Evolutionary conservation across 2,329 filamentous ascomycete genomes (phyloP), one percentile per base, ranked within the genome.

Genomic region (Aureobasidium zeae): DNA sequence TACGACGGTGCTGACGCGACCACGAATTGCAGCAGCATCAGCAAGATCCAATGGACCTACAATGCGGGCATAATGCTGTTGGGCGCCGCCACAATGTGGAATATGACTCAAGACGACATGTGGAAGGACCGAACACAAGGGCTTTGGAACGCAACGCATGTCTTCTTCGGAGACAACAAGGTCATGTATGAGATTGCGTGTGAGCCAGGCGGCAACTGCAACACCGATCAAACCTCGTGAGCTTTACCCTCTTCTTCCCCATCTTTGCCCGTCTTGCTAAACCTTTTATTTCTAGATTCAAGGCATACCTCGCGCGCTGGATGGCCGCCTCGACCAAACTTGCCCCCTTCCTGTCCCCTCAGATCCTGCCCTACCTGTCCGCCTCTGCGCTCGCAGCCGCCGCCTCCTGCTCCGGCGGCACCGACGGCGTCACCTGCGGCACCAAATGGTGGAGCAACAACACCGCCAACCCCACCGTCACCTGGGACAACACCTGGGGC

Each of bases 181-280:
- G 62, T 86, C 57, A 72, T 84, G 58, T 74, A 70, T 53, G 83
- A 87, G 63, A 69, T 70, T 48, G 73, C 74, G 20, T 88, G 83
- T 64, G 83, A 87, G 19, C 34, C 44, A 1, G 13, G 16, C 21
- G 28, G 29, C 17, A 62, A 61, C 21, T 87, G 83, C 69, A 75
- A 85, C 63, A 70, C 70, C 50, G 82, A 87, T 59, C 81, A 86
- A 64, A 73, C 32, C 21, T 19, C 21, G 58, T 33, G 62, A 58
- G 38, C 6, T 17, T 31, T 7, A 16, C 8, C 15, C 6, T 15
- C n/a, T 10, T 13, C 35, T 19, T 29, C 15, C 3, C n/a, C n/a
- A 2, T 28, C n/a, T 9, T 2, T 12, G 10, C 15, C 4, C 15
- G 16, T 29, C 10, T 11, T 12, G 9, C 29, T 16, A 16, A n/a